phyloP scores from a whole-genome alignment of 2,329 filamentous ascomycete genomes.

The Xylariaceae sp. region DNA sequence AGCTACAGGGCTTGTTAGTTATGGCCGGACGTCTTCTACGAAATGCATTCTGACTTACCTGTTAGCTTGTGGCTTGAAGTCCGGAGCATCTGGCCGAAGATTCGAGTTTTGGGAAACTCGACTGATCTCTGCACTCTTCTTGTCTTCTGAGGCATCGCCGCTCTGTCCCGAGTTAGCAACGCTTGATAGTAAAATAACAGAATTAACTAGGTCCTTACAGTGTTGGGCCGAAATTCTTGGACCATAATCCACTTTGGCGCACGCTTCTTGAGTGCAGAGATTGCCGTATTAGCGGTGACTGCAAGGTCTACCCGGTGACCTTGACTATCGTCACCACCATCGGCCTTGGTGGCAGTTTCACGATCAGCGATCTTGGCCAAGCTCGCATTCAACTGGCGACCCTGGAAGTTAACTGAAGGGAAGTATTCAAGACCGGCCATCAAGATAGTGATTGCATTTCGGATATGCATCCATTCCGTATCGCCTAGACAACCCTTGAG shows the following conservation, averaged over 20 bases:
- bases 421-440: conserved; percentile 77
- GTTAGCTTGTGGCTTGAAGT: conserved; percentile 55
- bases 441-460: conserved; percentile 87
- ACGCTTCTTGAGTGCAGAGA: conserved; percentile 63
- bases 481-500: conserved; percentile 76
- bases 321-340: conserved; percentile 42
- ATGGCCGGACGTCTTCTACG: neutral
- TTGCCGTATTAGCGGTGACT: conserved; percentile 65
- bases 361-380: conserved; percentile 62
- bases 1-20: conserved; percentile 19
- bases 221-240: conserved; percentile 63
- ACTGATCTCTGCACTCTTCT: conserved; percentile 34
- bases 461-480: conserved; percentile 94
- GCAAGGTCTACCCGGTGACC: conserved; percentile 68
- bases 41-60: conserved; percentile 29
- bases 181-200: conserved; percentile 5
- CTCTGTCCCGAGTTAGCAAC: conserved; percentile 38
- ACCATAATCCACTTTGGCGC: conserved; percentile 68
- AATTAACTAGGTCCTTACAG: conserved; percentile 41
- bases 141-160: conserved; percentile 35
- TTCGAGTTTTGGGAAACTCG: conserved; percentile 38
- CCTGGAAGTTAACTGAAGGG: conserved; percentile 87
- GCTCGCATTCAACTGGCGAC: conserved; percentile 57
- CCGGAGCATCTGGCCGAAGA: conserved; percentile 54
- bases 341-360: conserved; percentile 48